Evolutionary conservation across 306 rosid species (phyloP).

Genomic region (Fragaria vesca): DNA sequence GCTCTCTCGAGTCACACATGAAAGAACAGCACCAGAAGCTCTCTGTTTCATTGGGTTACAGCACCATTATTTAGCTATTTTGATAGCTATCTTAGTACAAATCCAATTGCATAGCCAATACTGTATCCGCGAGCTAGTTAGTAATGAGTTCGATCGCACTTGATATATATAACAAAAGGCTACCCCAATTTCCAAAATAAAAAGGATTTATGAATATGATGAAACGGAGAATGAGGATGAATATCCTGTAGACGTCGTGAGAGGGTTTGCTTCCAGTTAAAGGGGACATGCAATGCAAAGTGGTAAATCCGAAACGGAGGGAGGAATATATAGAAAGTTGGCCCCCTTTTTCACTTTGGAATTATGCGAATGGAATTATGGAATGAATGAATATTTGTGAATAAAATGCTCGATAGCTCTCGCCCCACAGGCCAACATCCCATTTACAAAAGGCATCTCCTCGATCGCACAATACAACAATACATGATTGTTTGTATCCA

Average conservation of each 20-base stretch:
- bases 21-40: slow-evolving; percentile 10
- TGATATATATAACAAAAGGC: no score
- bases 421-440: slow-evolving; percentile 27
- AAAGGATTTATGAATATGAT: not conserved
- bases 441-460: slow-evolving; percentile 19
- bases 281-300: slow-evolving; percentile 74
- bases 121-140: not conserved
- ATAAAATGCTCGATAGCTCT: slow-evolving; percentile 21
- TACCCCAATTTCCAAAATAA: no score
- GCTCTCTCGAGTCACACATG: slow-evolving; percentile 18
- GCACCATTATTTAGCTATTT: not conserved
- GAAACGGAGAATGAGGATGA: not conserved
- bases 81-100: not conserved
- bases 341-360: slow-evolving; percentile 59
- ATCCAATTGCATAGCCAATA: not conserved
- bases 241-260: slow-evolving; percentile 34
- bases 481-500: slow-evolving; percentile 17
- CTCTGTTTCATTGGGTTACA: slow-evolving; percentile 9
- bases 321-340: slow-evolving; percentile 71
- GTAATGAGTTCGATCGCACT: not conserved
- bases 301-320: slow-evolving; percentile 40
- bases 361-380: slow-evolving; percentile 20
- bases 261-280: slow-evolving; percentile 40
- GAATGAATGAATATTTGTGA: slow-evolving; percentile 6
- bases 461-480: slow-evolving; percentile 11